Base-by-base conservation (phyloP, 2,329 filamentous ascomycete species). In the Aspergillus sp. region DNA sequence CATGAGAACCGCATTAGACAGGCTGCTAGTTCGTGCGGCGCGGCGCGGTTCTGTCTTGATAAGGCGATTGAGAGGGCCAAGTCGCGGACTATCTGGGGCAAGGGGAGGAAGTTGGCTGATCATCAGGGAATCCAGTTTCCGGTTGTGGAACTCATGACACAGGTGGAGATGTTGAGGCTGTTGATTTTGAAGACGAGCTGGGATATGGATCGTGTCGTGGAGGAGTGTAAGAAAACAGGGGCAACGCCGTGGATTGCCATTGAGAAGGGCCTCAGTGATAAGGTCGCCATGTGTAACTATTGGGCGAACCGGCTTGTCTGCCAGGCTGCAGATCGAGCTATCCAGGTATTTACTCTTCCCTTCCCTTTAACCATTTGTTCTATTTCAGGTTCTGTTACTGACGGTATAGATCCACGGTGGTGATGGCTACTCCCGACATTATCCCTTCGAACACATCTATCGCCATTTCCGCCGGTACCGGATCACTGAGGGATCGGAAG, bases 1-100 rank as follows among this genome's bases (percentile, higher is more conserved):
- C 83, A 87, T 69, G 85, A 88, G 66, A 87, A 87, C 69, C 80
- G 85, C 44, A 84, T 87, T 63, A 79, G 85, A n/a, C 84, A 88
- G 72, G 85, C 85, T 2, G 84, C 84, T 1, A 85, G 43, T 81
- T 69, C 68, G 5, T 70, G 68, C 18, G 67, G 67, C 15, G 65
- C 84, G 1, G 84, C 85, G 7, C 74, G 79, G 48, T 88, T 82
- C 72, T 88, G 85, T 69, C 77, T 87, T 52, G 79, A 84, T 42
- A 75, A 81, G 62, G 81, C 78, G 41, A 79, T 87, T 49, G 74
- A 78, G 60, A 84, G 87, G 67, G 84, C 85, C 5, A 79, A 81
- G 47, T 65, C 74, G 13, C 77, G 84, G 32, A 76, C 77, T 44
- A 65, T 69, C 30, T 68, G 66, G 67, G 67, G 64, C 1, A 62